phyloP scores from a whole-genome alignment of 345 rosid genomes.

The Eucalyptus microcorys region DNA sequence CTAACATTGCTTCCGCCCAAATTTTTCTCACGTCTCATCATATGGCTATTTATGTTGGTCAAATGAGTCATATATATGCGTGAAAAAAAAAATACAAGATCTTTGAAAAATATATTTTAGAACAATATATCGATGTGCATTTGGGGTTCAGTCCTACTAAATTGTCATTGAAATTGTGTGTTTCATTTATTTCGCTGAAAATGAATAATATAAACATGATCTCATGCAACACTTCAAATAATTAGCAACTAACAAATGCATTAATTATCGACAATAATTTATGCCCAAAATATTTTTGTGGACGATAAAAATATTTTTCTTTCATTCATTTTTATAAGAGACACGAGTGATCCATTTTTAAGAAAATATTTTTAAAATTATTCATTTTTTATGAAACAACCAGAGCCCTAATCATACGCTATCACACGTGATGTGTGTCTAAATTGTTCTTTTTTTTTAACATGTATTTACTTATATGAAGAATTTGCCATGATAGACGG shows the following conservation, averaged over 20 bases:
- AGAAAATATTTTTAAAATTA: too few species aligned
- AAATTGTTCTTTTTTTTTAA: neutral
- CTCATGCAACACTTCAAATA: too few species aligned
- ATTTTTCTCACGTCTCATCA: neutral
- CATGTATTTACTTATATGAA: neutral
- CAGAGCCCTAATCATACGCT: fast-evolving
- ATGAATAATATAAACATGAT: too few species aligned
- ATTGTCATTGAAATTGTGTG: neutral
- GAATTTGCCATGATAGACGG: too few species aligned
- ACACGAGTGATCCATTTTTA: too few species aligned
- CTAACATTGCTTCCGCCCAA: neutral
- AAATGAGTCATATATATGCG: neutral
- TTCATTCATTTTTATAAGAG: too few species aligned
- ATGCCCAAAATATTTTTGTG: too few species aligned
- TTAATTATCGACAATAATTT: too few species aligned
- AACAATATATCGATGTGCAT: neutral
- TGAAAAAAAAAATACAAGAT: neutral
- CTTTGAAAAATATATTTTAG: neutral
- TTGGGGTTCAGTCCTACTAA: neutral
- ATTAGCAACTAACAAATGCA: too few species aligned
- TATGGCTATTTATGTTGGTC: neutral
- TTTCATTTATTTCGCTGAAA: fast-evolving
- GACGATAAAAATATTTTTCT: fast-evolving
- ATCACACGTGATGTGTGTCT: neutral
- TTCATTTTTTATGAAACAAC: too few species aligned